Percentiles rank a stretch among this genome's conserved stretches.
Conservation (phyloP, 139 green algal genomes). For the Chlamydomonas incerta region DNA sequence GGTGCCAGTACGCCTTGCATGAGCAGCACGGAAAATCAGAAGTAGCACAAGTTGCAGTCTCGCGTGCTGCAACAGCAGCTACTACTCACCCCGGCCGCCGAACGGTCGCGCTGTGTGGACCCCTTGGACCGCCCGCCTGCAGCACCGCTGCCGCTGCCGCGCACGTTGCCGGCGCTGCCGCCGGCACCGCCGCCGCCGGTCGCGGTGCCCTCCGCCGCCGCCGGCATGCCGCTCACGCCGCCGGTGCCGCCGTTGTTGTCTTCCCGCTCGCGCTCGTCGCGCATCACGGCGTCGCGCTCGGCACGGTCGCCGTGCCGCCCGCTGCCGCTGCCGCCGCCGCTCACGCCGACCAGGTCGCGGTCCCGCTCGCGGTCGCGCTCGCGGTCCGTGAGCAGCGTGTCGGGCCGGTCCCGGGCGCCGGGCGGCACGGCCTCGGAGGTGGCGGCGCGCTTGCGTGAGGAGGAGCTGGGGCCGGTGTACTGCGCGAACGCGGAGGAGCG, state of each 20-base stretch:
- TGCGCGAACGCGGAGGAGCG: slow-evolving; percentile 41
- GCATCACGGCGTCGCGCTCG: no score
- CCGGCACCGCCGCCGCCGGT: slow-evolving; percentile 11
- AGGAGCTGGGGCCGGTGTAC: slow-evolving; percentile 27
- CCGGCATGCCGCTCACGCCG: background rate
- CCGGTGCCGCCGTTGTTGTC: background rate
- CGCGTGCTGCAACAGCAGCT: no score
- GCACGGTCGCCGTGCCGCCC: background rate
- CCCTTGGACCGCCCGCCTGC: slow-evolving; percentile 12
- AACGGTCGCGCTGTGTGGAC: background rate
- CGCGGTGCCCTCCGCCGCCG: background rate
- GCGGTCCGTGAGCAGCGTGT: background rate
- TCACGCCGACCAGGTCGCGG: background rate
- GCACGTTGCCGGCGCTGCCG: background rate
- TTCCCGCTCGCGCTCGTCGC: no score
- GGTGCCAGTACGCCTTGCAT: background rate
- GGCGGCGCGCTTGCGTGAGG: slow-evolving; percentile 29
- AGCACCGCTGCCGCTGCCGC: background rate
- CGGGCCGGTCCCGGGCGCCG: background rate
- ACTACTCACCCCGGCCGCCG: background rate
- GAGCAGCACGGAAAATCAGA: no score
- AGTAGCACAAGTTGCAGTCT: no score
- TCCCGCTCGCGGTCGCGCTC: background rate
- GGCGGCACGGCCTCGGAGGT: slow-evolving; percentile 23
- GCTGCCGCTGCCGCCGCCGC: background rate